Conservation (phyloP, 768 basidiomycete genomes). For the Macrolepiota dolichaula region DNA sequence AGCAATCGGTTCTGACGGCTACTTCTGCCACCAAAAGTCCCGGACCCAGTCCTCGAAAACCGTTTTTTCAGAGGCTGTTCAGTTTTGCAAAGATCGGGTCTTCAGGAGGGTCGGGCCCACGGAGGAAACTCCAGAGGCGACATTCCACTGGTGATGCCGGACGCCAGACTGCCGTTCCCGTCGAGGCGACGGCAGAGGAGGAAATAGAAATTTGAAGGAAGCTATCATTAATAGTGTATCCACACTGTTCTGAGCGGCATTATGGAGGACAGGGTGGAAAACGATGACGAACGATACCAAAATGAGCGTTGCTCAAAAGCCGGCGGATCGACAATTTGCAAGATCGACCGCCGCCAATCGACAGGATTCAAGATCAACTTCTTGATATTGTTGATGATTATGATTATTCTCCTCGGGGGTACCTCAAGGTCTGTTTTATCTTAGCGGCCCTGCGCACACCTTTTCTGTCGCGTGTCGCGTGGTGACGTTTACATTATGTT, state of each 20-base stretch:
- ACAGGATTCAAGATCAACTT: not conserved
- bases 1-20: conserved; percentile 52
- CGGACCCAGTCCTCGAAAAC: conserved; percentile 44
- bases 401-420: not conserved
- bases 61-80: conserved; percentile 60
- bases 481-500: not conserved
- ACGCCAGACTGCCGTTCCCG: conserved; percentile 10
- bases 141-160: conserved; percentile 43
- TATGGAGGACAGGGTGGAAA: not conserved
- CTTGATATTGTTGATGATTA: not conserved
- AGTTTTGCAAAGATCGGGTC: conserved; percentile 41
- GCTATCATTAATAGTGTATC: not conserved
- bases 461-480: not conserved
- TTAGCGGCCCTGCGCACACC: not conserved
- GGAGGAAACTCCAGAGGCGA: conserved; percentile 41
- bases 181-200: not conserved
- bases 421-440: not conserved
- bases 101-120: conserved; percentile 22
- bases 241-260: not conserved
- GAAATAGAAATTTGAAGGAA: not conserved
- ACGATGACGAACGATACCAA: not conserved
- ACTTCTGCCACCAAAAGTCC: conserved; percentile 58
- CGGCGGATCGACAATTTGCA: not conserved
- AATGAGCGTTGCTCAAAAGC: not conserved
- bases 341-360: not conserved